Evolutionary conservation across 2,329 filamentous ascomycete species (phyloP).

Genomic region (Hypomyces perniciosus): DNA sequence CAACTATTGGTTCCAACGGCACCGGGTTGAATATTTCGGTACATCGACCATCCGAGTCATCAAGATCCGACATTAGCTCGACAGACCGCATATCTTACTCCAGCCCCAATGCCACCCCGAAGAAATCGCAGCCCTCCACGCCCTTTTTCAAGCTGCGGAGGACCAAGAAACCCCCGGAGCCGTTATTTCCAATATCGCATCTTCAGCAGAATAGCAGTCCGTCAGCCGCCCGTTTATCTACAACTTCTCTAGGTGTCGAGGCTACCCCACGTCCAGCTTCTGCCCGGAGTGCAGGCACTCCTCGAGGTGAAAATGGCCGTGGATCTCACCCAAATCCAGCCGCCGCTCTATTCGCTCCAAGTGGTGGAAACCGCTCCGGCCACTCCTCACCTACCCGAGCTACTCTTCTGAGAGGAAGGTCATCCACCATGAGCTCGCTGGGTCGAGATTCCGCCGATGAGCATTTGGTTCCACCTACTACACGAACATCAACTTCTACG

Average conservation of each 20-base stretch:
- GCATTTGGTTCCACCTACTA: constrained; percentile 57
- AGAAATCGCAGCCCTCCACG: constrained; percentile 56
- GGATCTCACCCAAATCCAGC: constrained; percentile 17
- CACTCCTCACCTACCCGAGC: constrained; percentile 64
- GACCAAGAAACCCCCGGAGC: constrained; percentile 65
- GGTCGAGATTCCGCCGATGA: constrained; percentile 67
- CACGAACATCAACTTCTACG: constrained; percentile 81
- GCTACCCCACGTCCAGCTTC: constrained; percentile 31
- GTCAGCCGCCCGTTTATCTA: constrained; percentile 32
- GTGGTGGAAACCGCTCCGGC: constrained; percentile 40
- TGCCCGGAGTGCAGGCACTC: constrained; percentile 26
- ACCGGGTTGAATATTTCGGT: constrained; percentile 44
- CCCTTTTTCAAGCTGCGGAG: constrained; percentile 79
- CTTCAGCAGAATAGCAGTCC: constrained; percentile 64
- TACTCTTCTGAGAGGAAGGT: constrained; percentile 63
- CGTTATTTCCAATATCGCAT: constrained; percentile 79
- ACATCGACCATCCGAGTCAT: constrained; percentile 62
- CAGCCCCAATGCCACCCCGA: constrained; percentile 54
- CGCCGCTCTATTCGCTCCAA: constrained; percentile 33
- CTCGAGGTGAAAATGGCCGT: constrained; percentile 15
- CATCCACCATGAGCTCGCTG: constrained; percentile 83
- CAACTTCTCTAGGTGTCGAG: constrained; percentile 34
- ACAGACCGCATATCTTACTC: constrained; percentile 56
- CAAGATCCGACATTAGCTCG: constrained; percentile 79
- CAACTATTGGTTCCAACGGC: constrained; percentile 23